phyloP scores from a whole-genome alignment of 768 basidiomycete species.

The Krasilnikovozyma curviuscula region DNA sequence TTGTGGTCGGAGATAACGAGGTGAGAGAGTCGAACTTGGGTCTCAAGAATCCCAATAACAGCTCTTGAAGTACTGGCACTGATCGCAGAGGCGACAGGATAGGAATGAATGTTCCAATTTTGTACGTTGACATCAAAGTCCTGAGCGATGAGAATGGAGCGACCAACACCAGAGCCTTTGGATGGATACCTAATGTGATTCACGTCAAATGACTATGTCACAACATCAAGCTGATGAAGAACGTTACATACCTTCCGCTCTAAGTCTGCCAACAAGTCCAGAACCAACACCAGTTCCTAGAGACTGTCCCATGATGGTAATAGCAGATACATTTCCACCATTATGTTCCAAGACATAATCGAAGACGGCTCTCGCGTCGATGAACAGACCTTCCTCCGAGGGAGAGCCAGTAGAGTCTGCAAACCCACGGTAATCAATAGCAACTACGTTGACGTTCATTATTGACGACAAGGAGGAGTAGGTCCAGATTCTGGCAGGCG shows the following conservation, averaged over 20 bases:
- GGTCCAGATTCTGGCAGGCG: conserved; percentile 43
- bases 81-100: conserved; percentile 7
- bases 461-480: conserved; percentile 49
- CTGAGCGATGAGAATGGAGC: conserved; percentile 7
- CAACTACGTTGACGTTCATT: conserved; percentile 53
- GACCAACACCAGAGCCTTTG: not conserved
- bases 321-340: conserved; percentile 39
- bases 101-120: conserved; percentile 2
- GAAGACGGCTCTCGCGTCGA: conserved; percentile 56
- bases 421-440: conserved; percentile 68
- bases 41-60: not conserved
- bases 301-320: conserved; percentile 69
- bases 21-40: conserved; percentile 4
- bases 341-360: conserved; percentile 44
- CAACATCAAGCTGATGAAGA: too few relatives aligned
- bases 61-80: not conserved
- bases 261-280: conserved; percentile 29
- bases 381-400: conserved; percentile 48
- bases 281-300: conserved; percentile 63
- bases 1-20: not conserved
- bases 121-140: conserved; percentile 5
- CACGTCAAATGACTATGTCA: too few relatives aligned
- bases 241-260: conserved; percentile 25
- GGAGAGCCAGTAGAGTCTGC: conserved; percentile 67
- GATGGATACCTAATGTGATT: conserved; percentile 7